Evolutionary conservation across 2,329 filamentous ascomycete genomes (phyloP), one percentile per base, ranked within the genome.

Genomic region (Penicillium aurantiogriseum): DNA sequence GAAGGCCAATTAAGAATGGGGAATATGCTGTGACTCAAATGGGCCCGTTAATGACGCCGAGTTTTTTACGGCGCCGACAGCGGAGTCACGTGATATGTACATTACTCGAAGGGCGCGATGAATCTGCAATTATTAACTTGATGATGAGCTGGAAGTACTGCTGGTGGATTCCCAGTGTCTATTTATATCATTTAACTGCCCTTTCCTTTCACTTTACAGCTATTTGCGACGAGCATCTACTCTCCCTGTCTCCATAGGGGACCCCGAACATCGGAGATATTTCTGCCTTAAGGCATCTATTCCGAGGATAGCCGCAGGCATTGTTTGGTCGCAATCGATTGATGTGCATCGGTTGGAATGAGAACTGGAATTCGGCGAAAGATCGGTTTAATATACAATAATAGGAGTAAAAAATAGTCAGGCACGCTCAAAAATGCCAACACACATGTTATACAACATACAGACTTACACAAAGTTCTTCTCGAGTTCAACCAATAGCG

Each of bases 401-500:
- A 31, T 11, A 39, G 15, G 3, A 36, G 45, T 21, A 5, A 27
- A 27, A 46, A 45, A 45, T 59, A 38, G 51, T 59, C 61, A 33
- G 31, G 31, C 31, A 36, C 48, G 56, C 57, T 56, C 51, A 54
- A 33, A 33, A 58, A 46, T 39, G 40, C 19, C 25, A 51, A 54
- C 39, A 45, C 11, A 27, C 11, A 36, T 2, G 11, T 45, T 44
- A 46, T 46, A 52, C 50, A 47, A n/a, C 15, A 27, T n/a, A 35
- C 17, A 44, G 43, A 42, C 8, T 70, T 60, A 77, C 43, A 75
- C 59, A 62, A 76, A 77, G 21, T 64, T 64, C 57, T 65, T 71
- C 64, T 77, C 75, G 51, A 77, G 56, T 46, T 72, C 66, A 19
- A 74, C 64, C 61, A 77, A 58, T 48, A 76, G 63, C 15, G 63